Evolutionary conservation across 352 stramenopile genomes (phyloP).

Genomic region (Globisporangium barbulae): DNA sequence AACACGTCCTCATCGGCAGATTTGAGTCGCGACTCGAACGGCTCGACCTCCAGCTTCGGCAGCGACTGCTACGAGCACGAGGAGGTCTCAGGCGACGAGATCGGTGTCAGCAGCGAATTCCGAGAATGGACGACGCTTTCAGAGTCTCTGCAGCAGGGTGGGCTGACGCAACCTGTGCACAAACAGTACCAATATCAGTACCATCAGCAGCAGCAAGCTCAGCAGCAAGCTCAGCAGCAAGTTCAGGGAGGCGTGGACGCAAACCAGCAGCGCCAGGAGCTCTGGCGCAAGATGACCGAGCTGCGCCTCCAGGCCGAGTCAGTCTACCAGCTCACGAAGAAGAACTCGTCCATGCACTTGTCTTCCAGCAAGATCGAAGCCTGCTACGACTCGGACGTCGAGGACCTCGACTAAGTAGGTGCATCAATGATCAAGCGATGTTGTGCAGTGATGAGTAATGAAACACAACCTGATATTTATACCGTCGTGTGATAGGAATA

Average conservation of each 20-base stretch:
- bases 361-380: slow-evolving; percentile 17
- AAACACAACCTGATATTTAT: slow-evolving; percentile 6
- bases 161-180: not conserved
- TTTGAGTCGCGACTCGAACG: slow-evolving; percentile 7
- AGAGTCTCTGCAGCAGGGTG: not conserved
- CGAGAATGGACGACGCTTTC: not conserved
- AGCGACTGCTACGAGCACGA: slow-evolving; percentile 6
- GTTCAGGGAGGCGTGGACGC: not conserved
- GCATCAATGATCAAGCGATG: not conserved
- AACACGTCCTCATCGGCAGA: slow-evolving; percentile 3
- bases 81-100: slow-evolving; percentile 18
- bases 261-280: slow-evolving; percentile 18
- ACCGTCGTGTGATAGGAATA: too few relatives aligned
- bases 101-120: slow-evolving; percentile 10
- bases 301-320: slow-evolving; percentile 54
- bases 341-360: slow-evolving; percentile 34
- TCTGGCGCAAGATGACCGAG: slow-evolving; percentile 52
- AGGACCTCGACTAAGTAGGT: not conserved
- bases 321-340: slow-evolving; percentile 56
- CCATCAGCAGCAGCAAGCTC: not conserved
- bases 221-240: not conserved
- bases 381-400: slow-evolving; percentile 8
- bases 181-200: slow-evolving; percentile 4
- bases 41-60: slow-evolving; percentile 6
- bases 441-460: not conserved